Evolutionary conservation across 2,329 filamentous ascomycete species (phyloP), one percentile per base, ranked within the genome.

Genomic region (Pyricularia sp.): DNA sequence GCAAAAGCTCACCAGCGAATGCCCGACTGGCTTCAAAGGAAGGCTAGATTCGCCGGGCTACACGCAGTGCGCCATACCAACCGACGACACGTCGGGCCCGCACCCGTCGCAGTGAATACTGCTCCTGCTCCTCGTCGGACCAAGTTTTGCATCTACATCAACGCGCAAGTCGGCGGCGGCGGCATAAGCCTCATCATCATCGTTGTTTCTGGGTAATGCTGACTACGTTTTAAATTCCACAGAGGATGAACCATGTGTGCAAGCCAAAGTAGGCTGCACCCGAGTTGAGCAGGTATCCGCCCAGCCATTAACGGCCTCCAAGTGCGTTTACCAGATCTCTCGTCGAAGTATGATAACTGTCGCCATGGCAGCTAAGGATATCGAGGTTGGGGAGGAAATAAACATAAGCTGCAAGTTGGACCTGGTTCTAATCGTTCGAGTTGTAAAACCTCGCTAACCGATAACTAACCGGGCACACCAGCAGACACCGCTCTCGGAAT

Each of bases 81-180:
- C 88, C 69, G 89, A 89, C 65, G 89, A 89, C 64, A 59, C 31
- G 3, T 28, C 24, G 16, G 26, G 10, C 8, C 8, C 57, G 10
- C 55, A 64, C 12, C 67, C 67, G 19, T n/a, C 55, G 1, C 64
- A 13, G 55, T 71, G 68, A n/a, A n/a, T n/a, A n/a, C n/a, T n/a
- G 10, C 22, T 2, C 22, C 31, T 12, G 1, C 31, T 33, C 9
- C 16, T 31, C 57, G 40, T 0, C 22, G n/a, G 10, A 64, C 30
- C 19, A 67, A 67, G 33, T 73, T 69, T 67, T 74, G 73, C 68
- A 69, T 69, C 49, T 73, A 70, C 69, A 73, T 71, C 19, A 70
- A 73, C 65, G 64, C 68, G 0, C 68, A 65, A 22, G 70, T 72
- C 53, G 72, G 71, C 3, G 33, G 63, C 16, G 67, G 69, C n/a